Evolutionary conservation across 371 early-diverging fungal species (phyloP).

Genomic region (Lichtheimia corymbifera): DNA sequence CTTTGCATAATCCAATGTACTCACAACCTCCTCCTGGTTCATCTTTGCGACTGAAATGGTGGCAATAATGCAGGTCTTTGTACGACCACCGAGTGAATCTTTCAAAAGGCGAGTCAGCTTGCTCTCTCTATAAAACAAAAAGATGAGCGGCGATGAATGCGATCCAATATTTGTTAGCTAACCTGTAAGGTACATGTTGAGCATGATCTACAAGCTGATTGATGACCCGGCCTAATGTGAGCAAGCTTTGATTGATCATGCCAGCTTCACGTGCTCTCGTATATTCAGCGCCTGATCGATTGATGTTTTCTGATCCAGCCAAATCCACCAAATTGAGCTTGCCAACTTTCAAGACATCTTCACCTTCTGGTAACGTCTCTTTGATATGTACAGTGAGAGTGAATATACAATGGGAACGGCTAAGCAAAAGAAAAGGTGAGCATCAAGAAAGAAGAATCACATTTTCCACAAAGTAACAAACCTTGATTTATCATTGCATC

Average conservation of each 20-base stretch:
- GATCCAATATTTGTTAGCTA: constrained; percentile 8
- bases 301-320: constrained; percentile 97
- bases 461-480: constrained; percentile 16
- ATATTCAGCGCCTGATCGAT: constrained; percentile 88
- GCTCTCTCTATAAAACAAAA: constrained; percentile 69
- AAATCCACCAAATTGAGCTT: constrained; percentile 96
- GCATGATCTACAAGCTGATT: constrained; percentile 82
- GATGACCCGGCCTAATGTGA: constrained; percentile 94
- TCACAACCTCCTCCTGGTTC: constrained; percentile 86
- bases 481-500: constrained; percentile 91
- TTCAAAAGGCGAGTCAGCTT: constrained; percentile 95
- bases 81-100: constrained; percentile 92
- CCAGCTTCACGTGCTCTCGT: constrained; percentile 90
- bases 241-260: constrained; percentile 85
- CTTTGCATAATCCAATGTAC: constrained; percentile 94
- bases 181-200: constrained; percentile 89
- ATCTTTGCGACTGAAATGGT: constrained; percentile 82
- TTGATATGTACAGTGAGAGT: constrained; percentile 86
- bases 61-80: constrained; percentile 95
- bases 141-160: background rate
- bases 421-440: constrained; percentile 17
- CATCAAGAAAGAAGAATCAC: background rate
- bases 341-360: constrained; percentile 85
- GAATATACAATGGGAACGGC: constrained; percentile 95
- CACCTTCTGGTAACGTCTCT: constrained; percentile 76